A percentile compares a stretch with the other conserved stretches of the same genome.
phyloP scores from a whole-genome alignment of 2,329 filamentous ascomycete genomes.

The Zopfia rhizophila region DNA sequence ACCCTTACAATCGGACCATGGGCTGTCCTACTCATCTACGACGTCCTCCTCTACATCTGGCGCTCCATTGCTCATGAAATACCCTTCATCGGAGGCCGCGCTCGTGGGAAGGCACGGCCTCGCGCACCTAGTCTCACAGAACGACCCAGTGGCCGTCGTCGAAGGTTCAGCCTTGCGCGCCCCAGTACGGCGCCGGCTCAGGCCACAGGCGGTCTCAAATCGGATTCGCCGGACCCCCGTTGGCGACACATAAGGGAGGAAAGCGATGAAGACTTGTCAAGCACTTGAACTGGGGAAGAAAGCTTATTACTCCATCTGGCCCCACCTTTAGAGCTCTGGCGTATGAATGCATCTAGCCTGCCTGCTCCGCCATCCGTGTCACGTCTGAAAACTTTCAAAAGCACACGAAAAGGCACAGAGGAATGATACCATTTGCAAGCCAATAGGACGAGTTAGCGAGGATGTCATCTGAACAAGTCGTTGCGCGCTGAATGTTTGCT shows the following conservation, averaged over 20 bases:
- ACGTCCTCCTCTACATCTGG: constrained; percentile 70
- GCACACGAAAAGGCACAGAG: too few species aligned
- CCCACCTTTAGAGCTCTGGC: too few species aligned
- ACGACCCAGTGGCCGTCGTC: constrained; percentile 62
- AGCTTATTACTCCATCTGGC: too few species aligned
- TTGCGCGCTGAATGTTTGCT: not conserved
- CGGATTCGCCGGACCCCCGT: constrained; percentile 39
- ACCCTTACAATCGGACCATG: constrained; percentile 71
- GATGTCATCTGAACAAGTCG: not conserved
- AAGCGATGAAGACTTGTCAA: constrained; percentile 16
- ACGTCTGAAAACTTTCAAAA: too few species aligned
- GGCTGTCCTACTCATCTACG: constrained; percentile 69
- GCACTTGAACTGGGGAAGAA: too few species aligned
- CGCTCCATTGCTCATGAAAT: constrained; percentile 68
- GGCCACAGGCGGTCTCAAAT: constrained; percentile 28
- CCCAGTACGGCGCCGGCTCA: constrained; percentile 32
- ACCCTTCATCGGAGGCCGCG: constrained; percentile 69
- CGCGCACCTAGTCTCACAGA: constrained; percentile 70
- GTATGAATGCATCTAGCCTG: too few species aligned
- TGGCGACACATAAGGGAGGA: constrained; percentile 36
- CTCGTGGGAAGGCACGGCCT: constrained; percentile 68
- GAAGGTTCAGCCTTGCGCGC: constrained; percentile 56
- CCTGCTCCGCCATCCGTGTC: too few species aligned
- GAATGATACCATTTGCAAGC: too few species aligned
- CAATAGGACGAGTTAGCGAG: too few species aligned